Conservation (phyloP, 2,329 filamentous ascomycete genomes). For the Talaromyces sp. region DNA sequence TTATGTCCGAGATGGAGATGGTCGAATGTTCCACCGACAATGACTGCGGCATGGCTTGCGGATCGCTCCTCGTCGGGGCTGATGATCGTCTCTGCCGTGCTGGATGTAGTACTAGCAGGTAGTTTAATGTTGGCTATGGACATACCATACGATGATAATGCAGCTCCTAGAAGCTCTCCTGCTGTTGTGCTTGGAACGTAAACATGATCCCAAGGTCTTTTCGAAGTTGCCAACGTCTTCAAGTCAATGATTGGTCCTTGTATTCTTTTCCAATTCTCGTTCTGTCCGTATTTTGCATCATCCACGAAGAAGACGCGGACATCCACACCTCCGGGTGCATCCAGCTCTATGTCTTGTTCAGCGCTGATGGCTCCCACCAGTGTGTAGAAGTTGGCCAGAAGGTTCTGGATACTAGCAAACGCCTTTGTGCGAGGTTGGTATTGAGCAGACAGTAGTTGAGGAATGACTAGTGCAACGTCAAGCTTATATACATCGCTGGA, state of each 20-base stretch:
- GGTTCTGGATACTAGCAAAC: slow-evolving; percentile 67
- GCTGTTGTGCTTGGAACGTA: slow-evolving; percentile 30
- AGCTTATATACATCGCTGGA: slow-evolving; percentile 40
- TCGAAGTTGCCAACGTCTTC: slow-evolving; percentile 44
- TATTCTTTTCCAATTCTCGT: slow-evolving; percentile 13
- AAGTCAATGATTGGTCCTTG: slow-evolving; percentile 52
- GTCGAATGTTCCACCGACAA: slow-evolving; percentile 92
- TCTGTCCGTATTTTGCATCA: slow-evolving; percentile 42
- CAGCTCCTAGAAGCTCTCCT: slow-evolving; percentile 27
- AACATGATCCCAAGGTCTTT: slow-evolving; percentile 30
- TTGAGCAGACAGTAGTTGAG: slow-evolving; percentile 55
- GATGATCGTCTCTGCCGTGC: slow-evolving; percentile 24
- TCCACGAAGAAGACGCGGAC: slow-evolving; percentile 70
- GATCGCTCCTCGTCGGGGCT: slow-evolving; percentile 22
- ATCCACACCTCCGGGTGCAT: slow-evolving; percentile 69
- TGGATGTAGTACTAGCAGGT: slow-evolving; percentile 23
- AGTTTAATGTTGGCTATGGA: slow-evolving; percentile 22
- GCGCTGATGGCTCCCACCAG: slow-evolving; percentile 70
- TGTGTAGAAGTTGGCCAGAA: slow-evolving; percentile 73
- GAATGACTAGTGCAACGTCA: slow-evolving; percentile 61
- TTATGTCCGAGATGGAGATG: slow-evolving; percentile 95
- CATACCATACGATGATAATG: slow-evolving; percentile 28
- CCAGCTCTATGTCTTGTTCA: slow-evolving; percentile 58
- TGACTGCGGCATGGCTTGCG: slow-evolving; percentile 58
- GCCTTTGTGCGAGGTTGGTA: slow-evolving; percentile 52